Conservation (phyloP, 257 asterid genomes). For the Apocynum venetum region DNA sequence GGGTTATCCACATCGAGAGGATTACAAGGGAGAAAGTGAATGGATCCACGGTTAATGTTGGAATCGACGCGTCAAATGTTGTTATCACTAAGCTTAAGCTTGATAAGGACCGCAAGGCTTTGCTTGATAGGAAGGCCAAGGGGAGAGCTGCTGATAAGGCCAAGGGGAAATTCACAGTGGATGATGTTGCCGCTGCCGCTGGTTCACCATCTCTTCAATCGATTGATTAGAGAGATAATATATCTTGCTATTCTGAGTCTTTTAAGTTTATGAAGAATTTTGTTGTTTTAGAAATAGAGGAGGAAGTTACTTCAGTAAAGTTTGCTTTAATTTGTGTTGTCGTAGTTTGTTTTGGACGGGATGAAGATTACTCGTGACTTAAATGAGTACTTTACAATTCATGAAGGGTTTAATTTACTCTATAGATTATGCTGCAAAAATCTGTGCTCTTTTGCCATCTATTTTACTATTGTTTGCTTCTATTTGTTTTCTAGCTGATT, state of each 20-base stretch:
- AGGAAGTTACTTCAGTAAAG: neutral
- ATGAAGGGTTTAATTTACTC: neutral
- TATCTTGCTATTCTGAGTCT: neutral
- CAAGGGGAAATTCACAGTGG: constrained; percentile 67
- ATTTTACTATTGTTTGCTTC: neutral
- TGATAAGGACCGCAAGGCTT: constrained; percentile 63
- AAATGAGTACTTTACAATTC: neutral
- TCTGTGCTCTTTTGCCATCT: neutral
- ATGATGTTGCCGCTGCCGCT: constrained; percentile 31
- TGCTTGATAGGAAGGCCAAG: constrained; percentile 67
- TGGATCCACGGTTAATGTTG: constrained; percentile 70
- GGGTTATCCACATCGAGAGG: constrained; percentile 75
- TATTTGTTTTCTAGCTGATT: neutral
- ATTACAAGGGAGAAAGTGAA: constrained; percentile 76
- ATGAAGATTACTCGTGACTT: neutral
- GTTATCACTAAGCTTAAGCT: constrained; percentile 59
- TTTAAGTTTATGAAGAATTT: neutral
- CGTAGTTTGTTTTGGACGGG: neutral
- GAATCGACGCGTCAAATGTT: constrained; percentile 65
- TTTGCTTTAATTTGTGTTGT: neutral
- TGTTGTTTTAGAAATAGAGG: neutral
- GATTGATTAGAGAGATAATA: neutral
- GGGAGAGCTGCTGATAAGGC: constrained; percentile 72
- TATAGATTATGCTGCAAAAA: neutral
- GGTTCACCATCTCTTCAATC: neutral